phyloP scores from a whole-genome alignment of 805 yeast genomes.

The Metschnikowia aberdeeniae region DNA sequence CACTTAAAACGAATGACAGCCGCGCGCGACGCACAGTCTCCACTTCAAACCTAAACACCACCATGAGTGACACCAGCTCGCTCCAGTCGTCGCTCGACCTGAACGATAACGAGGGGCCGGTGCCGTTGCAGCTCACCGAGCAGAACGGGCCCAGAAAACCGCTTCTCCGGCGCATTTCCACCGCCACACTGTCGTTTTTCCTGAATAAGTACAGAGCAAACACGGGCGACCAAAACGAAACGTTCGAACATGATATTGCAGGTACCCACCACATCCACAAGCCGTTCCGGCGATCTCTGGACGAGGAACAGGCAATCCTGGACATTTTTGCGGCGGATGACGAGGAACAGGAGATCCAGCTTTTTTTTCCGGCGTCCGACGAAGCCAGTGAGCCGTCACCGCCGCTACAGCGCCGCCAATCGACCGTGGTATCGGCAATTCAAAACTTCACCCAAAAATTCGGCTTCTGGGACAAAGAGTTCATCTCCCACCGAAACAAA shows the following conservation, averaged over 20 bases:
- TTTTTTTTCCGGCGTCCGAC: neutral
- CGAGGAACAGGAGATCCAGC: neutral
- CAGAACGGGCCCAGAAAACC: conserved; percentile 4
- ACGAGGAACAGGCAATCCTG: neutral
- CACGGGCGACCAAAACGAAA: conserved; percentile 4
- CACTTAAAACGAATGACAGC: neutral
- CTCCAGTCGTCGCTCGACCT: conserved; percentile 8
- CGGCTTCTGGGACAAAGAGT: conserved; percentile 29
- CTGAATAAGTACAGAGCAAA: neutral
- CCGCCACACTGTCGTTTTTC: conserved; percentile 14
- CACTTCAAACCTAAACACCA: neutral
- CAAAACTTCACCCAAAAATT: conserved; percentile 19
- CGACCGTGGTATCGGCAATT: conserved; percentile 21
- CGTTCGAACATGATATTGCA: conserved; percentile 4
- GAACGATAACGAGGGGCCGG: conserved; percentile 4
- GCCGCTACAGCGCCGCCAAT: conserved; percentile 12
- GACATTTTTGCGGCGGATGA: neutral
- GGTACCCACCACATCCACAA: conserved; percentile 7
- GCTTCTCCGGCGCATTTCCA: conserved; percentile 15
- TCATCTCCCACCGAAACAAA: conserved; percentile 21
- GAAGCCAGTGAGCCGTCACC: neutral
- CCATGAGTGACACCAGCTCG: conserved; percentile 1
- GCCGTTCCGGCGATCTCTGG: conserved; percentile 1
- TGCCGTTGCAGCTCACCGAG: conserved; percentile 12
- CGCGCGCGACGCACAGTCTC: neutral